A percentile compares a stretch with the other conserved stretches of the same genome.
Conservation (phyloP, 176 grass and related monocot species). For the Panicum miliaceum region DNA sequence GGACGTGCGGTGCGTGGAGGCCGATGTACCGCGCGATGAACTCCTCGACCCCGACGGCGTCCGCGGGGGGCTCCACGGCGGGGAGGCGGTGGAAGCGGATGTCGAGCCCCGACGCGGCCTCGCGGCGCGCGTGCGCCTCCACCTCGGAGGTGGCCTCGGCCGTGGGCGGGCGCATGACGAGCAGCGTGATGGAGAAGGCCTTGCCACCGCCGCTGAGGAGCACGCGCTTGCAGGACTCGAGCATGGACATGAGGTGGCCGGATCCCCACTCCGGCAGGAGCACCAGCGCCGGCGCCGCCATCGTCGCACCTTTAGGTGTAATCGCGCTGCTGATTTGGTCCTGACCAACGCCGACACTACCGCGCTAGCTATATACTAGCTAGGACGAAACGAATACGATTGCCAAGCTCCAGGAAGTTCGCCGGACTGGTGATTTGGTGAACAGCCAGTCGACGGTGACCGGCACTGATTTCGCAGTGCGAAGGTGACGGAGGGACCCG, state of each 20-base stretch:
- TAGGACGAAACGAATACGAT: background rate
- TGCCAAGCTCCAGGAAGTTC: background rate
- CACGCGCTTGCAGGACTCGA: slow-evolving; percentile 67
- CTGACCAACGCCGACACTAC: background rate
- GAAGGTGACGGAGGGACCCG: background rate
- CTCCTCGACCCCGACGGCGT: slow-evolving; percentile 47
- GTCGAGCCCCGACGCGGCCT: slow-evolving; percentile 47
- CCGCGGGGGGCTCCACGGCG: slow-evolving; percentile 25
- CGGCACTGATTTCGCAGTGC: background rate
- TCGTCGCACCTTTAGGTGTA: background rate
- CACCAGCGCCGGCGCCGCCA: slow-evolving; percentile 37
- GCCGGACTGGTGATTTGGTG: background rate
- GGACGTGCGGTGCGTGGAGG: slow-evolving; percentile 52
- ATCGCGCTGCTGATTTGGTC: background rate
- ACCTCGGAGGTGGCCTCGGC: slow-evolving; percentile 35
- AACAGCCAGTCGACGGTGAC: background rate
- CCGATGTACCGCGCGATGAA: slow-evolving; percentile 54
- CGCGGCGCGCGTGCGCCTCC: slow-evolving; percentile 42
- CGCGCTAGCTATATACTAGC: background rate
- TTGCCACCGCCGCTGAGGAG: slow-evolving; percentile 28
- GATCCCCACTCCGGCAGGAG: slow-evolving; percentile 54
- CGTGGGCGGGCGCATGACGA: slow-evolving; percentile 50
- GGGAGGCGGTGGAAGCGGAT: slow-evolving; percentile 62
- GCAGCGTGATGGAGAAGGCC: slow-evolving; percentile 55
- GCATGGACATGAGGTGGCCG: slow-evolving; percentile 70